Conservation (phyloP, 306 rosid species). For the Rubus parviflorus region DNA sequence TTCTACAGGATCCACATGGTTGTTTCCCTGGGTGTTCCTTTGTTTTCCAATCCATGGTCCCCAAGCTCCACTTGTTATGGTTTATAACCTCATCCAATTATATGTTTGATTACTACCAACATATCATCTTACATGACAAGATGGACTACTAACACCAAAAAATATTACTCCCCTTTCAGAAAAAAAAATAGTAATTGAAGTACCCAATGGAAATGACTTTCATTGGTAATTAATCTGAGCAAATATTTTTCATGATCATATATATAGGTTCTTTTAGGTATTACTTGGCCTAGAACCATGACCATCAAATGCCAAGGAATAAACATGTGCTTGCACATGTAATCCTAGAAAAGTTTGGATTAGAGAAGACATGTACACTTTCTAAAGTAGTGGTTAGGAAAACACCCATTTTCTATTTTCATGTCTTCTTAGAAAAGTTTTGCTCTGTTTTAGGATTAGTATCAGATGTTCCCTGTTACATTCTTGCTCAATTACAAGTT, state of each 20-base stretch:
- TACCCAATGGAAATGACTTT: not conserved
- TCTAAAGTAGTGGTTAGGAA: not conserved
- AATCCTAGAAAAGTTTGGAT: not conserved
- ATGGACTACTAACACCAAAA: not conserved
- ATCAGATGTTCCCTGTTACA: not conserved
- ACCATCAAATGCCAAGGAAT: not conserved
- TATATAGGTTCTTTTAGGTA: not conserved
- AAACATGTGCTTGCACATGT: conserved; percentile 17
- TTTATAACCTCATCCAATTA: not conserved
- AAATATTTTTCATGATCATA: not conserved
- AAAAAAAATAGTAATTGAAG: not conserved
- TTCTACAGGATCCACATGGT: conserved; percentile 16
- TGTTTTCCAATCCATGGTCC: conserved; percentile 16
- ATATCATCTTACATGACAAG: not conserved
- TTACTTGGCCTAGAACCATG: not conserved
- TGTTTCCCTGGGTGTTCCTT: conserved; percentile 19
- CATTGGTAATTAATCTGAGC: not conserved
- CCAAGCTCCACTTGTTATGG: not conserved
- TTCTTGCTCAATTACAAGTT: not conserved
- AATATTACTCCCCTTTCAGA: not conserved
- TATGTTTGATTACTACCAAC: not conserved
- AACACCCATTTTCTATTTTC: conserved; percentile 11
- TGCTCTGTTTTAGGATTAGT: not conserved
- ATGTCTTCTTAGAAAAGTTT: not conserved
- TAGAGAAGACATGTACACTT: not conserved